These are phyloP conservation scores for Cytospora paraplurivora DNA, from an alignment of 2,329 filamentous ascomycete genomes.

Conservation along the genomic window DNA sequence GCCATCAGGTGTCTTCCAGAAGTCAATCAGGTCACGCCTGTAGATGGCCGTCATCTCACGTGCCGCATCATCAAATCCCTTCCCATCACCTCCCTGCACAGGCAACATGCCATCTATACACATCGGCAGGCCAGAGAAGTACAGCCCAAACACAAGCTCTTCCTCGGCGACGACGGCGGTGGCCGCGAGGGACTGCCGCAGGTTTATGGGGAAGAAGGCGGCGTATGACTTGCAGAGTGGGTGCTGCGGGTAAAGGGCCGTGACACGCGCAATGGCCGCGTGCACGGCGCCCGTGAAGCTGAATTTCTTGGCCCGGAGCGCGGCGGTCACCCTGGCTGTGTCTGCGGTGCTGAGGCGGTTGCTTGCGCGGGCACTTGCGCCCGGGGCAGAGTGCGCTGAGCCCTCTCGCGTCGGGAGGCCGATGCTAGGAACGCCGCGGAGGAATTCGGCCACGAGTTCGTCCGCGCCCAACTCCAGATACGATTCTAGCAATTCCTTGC, in stretches of 20 bases:
- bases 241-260: slow-evolving; percentile 31
- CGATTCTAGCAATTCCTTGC: background rate
- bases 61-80: slow-evolving; percentile 29
- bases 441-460: slow-evolving; percentile 26
- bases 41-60: slow-evolving; percentile 30
- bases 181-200: slow-evolving; percentile 26
- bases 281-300: slow-evolving; percentile 32
- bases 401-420: slow-evolving; percentile 30
- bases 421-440: slow-evolving; percentile 32
- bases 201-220: slow-evolving; percentile 31
- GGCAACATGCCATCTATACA: slow-evolving; percentile 27
- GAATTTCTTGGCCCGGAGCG: slow-evolving; percentile 24
- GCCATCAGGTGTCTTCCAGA: slow-evolving; percentile 15
- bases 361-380: slow-evolving; percentile 11
- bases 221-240: slow-evolving; percentile 30
- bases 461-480: slow-evolving; percentile 29
- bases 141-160: slow-evolving; percentile 25
- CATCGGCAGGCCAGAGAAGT: slow-evolving; percentile 31
- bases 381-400: slow-evolving; percentile 18
- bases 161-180: background rate
- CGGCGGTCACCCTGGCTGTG: slow-evolving; percentile 20
- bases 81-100: background rate
- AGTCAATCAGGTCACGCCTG: slow-evolving; percentile 21
- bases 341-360: slow-evolving; percentile 20
- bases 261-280: slow-evolving; percentile 32